Base-by-base conservation (phyloP, 106 monocot species). In the Dactylorhiza incarnata region DNA sequence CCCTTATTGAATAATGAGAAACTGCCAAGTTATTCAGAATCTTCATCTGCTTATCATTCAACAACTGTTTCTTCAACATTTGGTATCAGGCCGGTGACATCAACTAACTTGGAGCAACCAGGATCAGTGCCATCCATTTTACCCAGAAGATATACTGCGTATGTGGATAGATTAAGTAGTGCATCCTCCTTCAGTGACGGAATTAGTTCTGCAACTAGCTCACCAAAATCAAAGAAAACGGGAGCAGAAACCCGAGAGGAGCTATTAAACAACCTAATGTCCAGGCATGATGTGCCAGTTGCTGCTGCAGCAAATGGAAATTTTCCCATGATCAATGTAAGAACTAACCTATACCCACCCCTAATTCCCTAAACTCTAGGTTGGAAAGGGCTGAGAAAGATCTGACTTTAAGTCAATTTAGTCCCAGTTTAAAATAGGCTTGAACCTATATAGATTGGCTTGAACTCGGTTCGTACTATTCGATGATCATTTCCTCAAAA, bases 141-240 rank as follows among this genome's bases (percentile, higher is more conserved):
- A 20, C 79, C 86, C n/a, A 79, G 85, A 24, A 89, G 82, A 78
- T 85, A 73, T 80, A 80, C 85, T 9, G 84, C 87, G 12, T 94
- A 90, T 89, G 83, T 88, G 52, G 92, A 92, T 69, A 86, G 92
- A 76, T 78, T 88, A 73, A 86, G 83, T 78, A 78, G 80, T 61
- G 65, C 72, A 16, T 81, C 90, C 71, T 75, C 87, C 72, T 87
- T 89, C 44, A 85, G 48, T 75, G 91, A 91, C 29, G 88, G 83
- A 74, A 77, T 86, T 65, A 81, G 66, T 54, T 79, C 84, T 68
- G 87, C 82, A 73, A 14, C 75, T 26, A 62, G 82, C 73, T 91
- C 93, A 58, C 93, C 96, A 24, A 96, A 93, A 84, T 77, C 80
- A 71, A 96, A 96, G 86, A 93, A 93, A 84, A 89, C 84, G 11